Conservation (phyloP, 768 basidiomycete species). For the Dentipellis sp. region DNA sequence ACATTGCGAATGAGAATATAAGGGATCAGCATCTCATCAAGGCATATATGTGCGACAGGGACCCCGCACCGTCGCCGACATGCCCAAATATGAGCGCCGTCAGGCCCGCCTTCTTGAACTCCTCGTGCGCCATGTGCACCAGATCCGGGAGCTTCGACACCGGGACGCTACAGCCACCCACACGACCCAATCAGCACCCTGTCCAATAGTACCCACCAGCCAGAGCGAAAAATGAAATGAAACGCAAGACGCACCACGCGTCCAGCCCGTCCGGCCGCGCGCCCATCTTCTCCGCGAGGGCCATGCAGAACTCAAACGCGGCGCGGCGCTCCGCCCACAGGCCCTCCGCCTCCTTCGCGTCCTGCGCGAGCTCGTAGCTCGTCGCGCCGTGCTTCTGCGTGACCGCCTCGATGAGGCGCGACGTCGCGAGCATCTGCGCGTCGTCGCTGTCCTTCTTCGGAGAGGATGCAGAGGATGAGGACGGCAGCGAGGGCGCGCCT, state of each 20-base stretch:
- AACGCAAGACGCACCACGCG: slow-evolving; percentile 17
- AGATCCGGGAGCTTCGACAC: slow-evolving; percentile 25
- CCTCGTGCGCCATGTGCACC: slow-evolving; percentile 34
- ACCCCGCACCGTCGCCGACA: slow-evolving; percentile 28
- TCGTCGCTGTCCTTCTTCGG: slow-evolving; percentile 42
- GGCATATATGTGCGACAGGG: neutral
- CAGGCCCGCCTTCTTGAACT: slow-evolving; percentile 31
- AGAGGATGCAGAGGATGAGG: slow-evolving; percentile 54
- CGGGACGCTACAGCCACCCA: slow-evolving; percentile 19
- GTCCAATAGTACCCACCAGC: no score
- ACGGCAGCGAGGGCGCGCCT: slow-evolving; percentile 52
- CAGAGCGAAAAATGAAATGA: no score
- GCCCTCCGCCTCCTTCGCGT: neutral
- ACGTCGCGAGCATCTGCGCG: neutral
- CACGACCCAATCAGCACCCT: neutral
- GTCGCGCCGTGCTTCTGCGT: neutral
- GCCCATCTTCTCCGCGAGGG: neutral
- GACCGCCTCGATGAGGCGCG: neutral
- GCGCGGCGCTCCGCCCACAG: neutral
- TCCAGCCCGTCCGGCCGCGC: slow-evolving; percentile 43
- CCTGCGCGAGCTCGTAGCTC: neutral
- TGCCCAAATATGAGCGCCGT: slow-evolving; percentile 36
- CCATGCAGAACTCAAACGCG: neutral
- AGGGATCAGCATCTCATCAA: neutral
- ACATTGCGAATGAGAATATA: slow-evolving; percentile 14